These are phyloP conservation scores for Phytophthora brassicae DNA, from an alignment of 352 stramenopile species.

Conservation along the genomic window DNA sequence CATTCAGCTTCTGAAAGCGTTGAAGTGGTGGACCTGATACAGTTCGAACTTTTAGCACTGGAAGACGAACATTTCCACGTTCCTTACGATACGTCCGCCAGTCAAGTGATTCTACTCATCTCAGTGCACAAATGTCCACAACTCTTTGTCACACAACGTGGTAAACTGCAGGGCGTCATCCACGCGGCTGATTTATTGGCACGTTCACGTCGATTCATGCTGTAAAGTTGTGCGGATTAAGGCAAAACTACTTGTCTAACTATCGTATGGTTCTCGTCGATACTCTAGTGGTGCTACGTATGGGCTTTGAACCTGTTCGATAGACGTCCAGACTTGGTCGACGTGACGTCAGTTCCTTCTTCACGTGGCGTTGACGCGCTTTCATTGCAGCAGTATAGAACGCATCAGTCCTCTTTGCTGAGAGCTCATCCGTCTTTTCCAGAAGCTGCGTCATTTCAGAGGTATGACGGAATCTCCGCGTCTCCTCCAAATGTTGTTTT, in stretches of 20 bases:
- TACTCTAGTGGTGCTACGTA: conserved; percentile 15
- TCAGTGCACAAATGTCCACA: conserved; percentile 77
- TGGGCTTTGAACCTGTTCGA: conserved; percentile 1
- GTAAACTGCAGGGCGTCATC: conserved; percentile 72
- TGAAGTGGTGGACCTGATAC: conserved; percentile 56
- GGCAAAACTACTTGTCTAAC: conserved; percentile 21
- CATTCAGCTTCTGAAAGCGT: conserved; percentile 29
- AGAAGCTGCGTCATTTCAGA: conserved; percentile 44
- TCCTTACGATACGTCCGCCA: conserved; percentile 64
- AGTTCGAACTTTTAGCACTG: conserved; percentile 57
- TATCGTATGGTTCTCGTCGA: conserved; percentile 25
- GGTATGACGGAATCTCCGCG: conserved; percentile 53
- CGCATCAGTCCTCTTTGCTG: conserved; percentile 40
- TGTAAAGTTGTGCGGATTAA: conserved; percentile 32
- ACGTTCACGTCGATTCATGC: conserved; percentile 55
- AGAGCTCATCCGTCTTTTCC: conserved; percentile 38
- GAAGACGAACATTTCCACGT: conserved; percentile 73
- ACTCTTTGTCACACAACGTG: conserved; percentile 72
- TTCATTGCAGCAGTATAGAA: conserved; percentile 77
- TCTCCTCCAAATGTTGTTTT: conserved; percentile 64
- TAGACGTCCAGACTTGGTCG: conserved; percentile 22
- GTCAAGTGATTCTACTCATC: conserved; percentile 77
- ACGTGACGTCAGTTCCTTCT: conserved; percentile 8
- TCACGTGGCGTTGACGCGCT: conserved; percentile 38
- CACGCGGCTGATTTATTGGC: conserved; percentile 70